Percentiles rank a stretch among this genome's conserved stretches.
These are phyloP conservation scores for Clonostachys chloroleuca DNA, from an alignment of 2,329 filamentous ascomycete genomes.

Conservation along the genomic window DNA sequence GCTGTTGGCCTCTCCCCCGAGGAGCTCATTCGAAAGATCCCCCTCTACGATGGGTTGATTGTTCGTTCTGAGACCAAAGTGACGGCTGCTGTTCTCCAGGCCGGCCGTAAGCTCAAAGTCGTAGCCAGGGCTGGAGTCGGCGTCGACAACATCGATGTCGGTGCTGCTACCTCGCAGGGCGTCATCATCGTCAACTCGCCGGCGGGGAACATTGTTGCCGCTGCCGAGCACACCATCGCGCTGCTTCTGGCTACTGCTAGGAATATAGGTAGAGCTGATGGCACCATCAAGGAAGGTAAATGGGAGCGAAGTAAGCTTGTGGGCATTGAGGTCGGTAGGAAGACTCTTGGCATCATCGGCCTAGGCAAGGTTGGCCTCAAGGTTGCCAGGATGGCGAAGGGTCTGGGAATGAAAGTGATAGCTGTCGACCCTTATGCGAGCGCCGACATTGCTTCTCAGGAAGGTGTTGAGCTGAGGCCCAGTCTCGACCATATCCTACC, in stretches of 20 bases:
- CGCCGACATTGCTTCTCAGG: conserved; percentile 62
- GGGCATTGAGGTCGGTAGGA: conserved; percentile 73
- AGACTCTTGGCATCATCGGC: conserved; percentile 72
- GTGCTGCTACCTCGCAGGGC: conserved; percentile 65
- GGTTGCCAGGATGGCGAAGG: conserved; percentile 74
- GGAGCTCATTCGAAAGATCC: conserved; percentile 63
- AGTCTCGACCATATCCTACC: conserved; percentile 57
- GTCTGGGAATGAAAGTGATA: conserved; percentile 70
- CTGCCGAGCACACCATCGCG: conserved; percentile 73
- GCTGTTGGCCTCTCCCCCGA: conserved; percentile 56
- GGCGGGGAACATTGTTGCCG: conserved; percentile 74
- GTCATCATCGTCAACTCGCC: conserved; percentile 80
- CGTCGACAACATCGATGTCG: conserved; percentile 78
- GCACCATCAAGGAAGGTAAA: conserved; percentile 63
- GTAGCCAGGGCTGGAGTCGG: conserved; percentile 79
- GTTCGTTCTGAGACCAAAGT: conserved; percentile 81
- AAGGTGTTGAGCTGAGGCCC: conserved; percentile 59
- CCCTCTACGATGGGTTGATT: conserved; percentile 70
- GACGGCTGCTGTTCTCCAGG: conserved; percentile 60
- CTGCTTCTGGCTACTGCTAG: conserved; percentile 70
- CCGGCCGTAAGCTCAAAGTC: conserved; percentile 67
- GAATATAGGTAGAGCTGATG: conserved; percentile 66
- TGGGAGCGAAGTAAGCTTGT: conserved; percentile 75
- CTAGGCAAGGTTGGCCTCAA: conserved; percentile 81
- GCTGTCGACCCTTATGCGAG: conserved; percentile 78